Percentiles rank a stretch among this genome's conserved stretches.
phyloP scores from a whole-genome alignment of 2,329 filamentous ascomycete species.

The Drechslerella stenobrocha region DNA sequence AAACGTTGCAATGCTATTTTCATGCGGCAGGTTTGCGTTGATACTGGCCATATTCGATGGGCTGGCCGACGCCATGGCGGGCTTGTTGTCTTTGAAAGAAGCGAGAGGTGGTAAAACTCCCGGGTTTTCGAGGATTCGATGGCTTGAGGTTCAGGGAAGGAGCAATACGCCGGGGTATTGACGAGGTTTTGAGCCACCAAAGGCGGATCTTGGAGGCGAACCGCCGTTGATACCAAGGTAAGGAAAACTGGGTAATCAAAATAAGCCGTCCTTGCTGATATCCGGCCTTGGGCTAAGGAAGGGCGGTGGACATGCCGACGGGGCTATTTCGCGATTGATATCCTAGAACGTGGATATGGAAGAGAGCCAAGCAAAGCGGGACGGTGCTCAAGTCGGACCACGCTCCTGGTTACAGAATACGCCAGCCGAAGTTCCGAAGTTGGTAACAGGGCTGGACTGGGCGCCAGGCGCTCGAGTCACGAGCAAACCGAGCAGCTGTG shows the following conservation, averaged over 20 bases:
- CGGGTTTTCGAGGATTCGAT: constrained; percentile 37
- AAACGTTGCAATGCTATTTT: constrained; percentile 49
- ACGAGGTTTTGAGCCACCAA: constrained; percentile 21
- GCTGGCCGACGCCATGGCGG: constrained; percentile 44
- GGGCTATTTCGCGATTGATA: constrained; percentile 30
- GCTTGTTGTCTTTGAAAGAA: constrained; percentile 32
- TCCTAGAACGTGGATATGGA: constrained; percentile 36
- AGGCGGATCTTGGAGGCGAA: constrained; percentile 38
- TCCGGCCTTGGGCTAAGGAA: constrained; percentile 22
- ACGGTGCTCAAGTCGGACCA: constrained; percentile 19
- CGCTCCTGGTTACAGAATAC: constrained; percentile 43
- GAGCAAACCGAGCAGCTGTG: constrained; percentile 29
- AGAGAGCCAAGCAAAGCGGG: constrained; percentile 26
- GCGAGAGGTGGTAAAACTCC: constrained; percentile 19
- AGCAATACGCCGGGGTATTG: constrained; percentile 22
- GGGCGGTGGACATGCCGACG: constrained; percentile 38
- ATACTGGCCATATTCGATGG: constrained; percentile 35
- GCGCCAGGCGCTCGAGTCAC: constrained; percentile 29
- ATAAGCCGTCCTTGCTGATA: constrained; percentile 26
- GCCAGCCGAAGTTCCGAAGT: constrained; percentile 47
- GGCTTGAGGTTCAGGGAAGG: constrained; percentile 22
- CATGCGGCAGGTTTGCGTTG: constrained; percentile 44
- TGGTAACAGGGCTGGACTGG: constrained; percentile 38
- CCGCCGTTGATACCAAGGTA: constrained; percentile 25
- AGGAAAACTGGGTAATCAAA: constrained; percentile 21